Evolutionary conservation across 495 filamentous ascomycete species (phyloP).

Genomic region (Aspergillus homomorphus): DNA sequence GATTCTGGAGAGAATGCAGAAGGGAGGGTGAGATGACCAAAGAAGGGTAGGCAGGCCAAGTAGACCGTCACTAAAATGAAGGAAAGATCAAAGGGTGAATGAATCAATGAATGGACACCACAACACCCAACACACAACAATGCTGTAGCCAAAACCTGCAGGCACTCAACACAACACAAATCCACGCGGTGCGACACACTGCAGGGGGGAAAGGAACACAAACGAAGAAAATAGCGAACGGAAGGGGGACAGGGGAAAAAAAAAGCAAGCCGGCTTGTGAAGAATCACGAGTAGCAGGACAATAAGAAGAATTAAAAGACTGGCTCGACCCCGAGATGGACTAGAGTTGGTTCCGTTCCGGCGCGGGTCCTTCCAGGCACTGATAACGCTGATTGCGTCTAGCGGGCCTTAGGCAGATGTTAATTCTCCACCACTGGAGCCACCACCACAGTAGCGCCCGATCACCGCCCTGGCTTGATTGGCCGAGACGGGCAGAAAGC

Average conservation of each 20-base stretch:
- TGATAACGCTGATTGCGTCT: not conserved
- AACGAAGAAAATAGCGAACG: conserved; percentile 7
- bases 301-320: not conserved
- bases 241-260: conserved; percentile 1
- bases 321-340: not conserved
- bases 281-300: not conserved
- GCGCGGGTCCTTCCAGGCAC: not conserved
- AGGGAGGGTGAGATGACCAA: conserved; percentile 5
- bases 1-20: not conserved
- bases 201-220: conserved; percentile 7
- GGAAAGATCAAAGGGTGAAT: conserved; percentile 9
- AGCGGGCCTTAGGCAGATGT: not conserved
- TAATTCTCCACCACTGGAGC: not conserved
- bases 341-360: not conserved
- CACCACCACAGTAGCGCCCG: not conserved
- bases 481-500: not conserved
- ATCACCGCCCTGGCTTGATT: not conserved
- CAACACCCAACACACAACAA: conserved; percentile 11
- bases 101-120: conserved; percentile 11
- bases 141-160: not conserved
- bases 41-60: conserved; percentile 1
- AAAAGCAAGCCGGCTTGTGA: not conserved
- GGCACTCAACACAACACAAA: conserved; percentile 5
- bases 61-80: not conserved
- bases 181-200: conserved; percentile 13